Evolutionary conservation across 768 basidiomycete species (phyloP).

Genomic region (Tylopilus vinaceipallidus): DNA sequence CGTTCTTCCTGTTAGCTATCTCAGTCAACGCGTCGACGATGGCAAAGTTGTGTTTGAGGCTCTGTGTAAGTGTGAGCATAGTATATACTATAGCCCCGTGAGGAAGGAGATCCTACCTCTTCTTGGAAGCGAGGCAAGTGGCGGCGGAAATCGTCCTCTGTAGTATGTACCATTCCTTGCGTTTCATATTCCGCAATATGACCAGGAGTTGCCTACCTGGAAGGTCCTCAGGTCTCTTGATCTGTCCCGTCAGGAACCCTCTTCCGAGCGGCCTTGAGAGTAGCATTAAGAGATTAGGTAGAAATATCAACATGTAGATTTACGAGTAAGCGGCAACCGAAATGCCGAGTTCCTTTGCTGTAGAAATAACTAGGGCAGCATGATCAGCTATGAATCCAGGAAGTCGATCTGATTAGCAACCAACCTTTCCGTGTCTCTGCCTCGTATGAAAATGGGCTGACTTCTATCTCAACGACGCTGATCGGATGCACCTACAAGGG

Average conservation of each 20-base stretch:
- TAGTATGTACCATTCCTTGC: background rate
- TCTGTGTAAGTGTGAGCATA: conserved; percentile 19
- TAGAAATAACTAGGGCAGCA: conserved; percentile 40
- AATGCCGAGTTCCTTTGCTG: conserved; percentile 54
- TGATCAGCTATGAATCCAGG: background rate
- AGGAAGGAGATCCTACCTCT: conserved; percentile 29
- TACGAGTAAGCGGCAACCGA: conserved; percentile 61
- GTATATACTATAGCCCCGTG: background rate
- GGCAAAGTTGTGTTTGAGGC: conserved; percentile 41
- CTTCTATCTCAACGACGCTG: conserved; percentile 63
- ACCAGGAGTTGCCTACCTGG: conserved; percentile 16
- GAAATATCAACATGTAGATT: conserved; percentile 1
- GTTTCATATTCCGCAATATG: background rate
- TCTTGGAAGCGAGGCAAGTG: conserved; percentile 43
- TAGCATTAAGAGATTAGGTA: background rate
- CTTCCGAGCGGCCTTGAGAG: conserved; percentile 47
- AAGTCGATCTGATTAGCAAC: background rate
- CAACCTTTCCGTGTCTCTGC: conserved; percentile 45
- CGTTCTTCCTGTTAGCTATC: conserved; percentile 41
- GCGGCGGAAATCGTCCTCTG: conserved; percentile 42
- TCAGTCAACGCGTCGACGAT: conserved; percentile 41
- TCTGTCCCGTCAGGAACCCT: conserved; percentile 51
- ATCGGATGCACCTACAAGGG: conserved; percentile 48
- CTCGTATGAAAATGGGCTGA: conserved; percentile 61
- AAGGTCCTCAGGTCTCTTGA: conserved; percentile 40